Evolutionary conservation across 441 rosid species (phyloP), one percentile per base, ranked within the genome.

Genomic region (Erodium chrysanthum): DNA sequence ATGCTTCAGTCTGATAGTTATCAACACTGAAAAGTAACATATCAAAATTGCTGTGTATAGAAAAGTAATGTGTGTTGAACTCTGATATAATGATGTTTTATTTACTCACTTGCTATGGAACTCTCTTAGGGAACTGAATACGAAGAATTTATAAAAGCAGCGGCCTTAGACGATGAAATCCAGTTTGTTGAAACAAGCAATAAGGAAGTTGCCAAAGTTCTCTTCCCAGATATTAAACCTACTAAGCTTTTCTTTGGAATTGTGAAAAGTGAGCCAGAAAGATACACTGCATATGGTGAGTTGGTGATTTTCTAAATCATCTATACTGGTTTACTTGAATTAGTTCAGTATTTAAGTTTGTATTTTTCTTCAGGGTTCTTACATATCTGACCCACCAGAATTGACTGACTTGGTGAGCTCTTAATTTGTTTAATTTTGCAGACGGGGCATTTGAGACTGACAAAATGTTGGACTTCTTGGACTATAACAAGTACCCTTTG

Each of bases 251-350:
- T 86, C 73, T 70, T 90, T 22, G 96, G 96, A 68, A 62, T 92
- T 68, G 92, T 92, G 74, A 90, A 90, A 83, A 80, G 81, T 70
- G 96, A 90, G 71, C 91, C 88, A 3, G 98, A 90, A 75, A 84
- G 70, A 72, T 90, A 87, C 76, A 82, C 86, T 74, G 70, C 65
- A 27, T 88, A 83, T 18, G 96, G 97, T 93, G 74, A 84, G 97
- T 81, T 61, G 12, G 68, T 68, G 48, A 46, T 5, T 72, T 64
- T 12, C 17, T 42, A 29, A 4, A 54, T 54, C 60, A 17, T 54
- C 25, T 52, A 7, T 52, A 18, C 23, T 1, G 60, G 60, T 52
- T 52, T 52, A 17, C 17, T 7, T 54, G 60, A 54, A 4, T 67
- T 64, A 68, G 25, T 74, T 67, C 11, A 5, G 7, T 35, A 8